Base-by-base conservation (phyloP, 2,329 filamentous ascomycete species). In the Botrytis tulipae region DNA sequence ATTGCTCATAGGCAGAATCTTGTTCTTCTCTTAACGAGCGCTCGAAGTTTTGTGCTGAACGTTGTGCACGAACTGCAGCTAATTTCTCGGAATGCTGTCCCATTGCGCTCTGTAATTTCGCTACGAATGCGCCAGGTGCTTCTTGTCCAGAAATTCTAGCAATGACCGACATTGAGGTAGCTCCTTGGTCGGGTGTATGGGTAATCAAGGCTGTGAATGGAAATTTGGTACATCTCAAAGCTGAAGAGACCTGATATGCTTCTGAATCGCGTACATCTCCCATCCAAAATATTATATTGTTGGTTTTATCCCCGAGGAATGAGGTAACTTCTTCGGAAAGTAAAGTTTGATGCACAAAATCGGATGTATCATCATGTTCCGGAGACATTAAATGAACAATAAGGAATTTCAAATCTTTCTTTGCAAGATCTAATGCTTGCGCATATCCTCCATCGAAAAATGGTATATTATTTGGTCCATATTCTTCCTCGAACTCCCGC, bases 401-500 rank as follows among this genome's bases (percentile, higher is more conserved):
- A 22, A 99, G 85, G 80, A 97, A 97, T 81, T 97, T 97, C 72
- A 98, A 87, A 51, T 98, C 94, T 77, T 90, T 91, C 84, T 98
- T 98, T 9, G 95, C 94, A 54, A 91, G 84, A 80, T 99, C 96
- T 75, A 97, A 89, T 0, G 95, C 94, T 83, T 97, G 93, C 8
- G 97, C 95, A 80, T 98, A 96, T 7, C 95, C 94, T 70, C 92
- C 92, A 80, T 98, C 95, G 77, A 92, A 90, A 82, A 97, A 97
- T 0, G 92, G 91, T 7, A 98, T 83, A 7, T 85, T 86, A 67
- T 90, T 88, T 29, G 86, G 83, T 0, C 94, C 94, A 80, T 98
- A 96, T 79, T 97, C 93, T 83, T 99, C 96, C 79, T 97, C 94
- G 77, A 99, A 97, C 78, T 98, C 95, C 14, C 95, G 89, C 79